Conservation (phyloP, 345 rosid species). For the Cardiospermum halicacabum region DNA sequence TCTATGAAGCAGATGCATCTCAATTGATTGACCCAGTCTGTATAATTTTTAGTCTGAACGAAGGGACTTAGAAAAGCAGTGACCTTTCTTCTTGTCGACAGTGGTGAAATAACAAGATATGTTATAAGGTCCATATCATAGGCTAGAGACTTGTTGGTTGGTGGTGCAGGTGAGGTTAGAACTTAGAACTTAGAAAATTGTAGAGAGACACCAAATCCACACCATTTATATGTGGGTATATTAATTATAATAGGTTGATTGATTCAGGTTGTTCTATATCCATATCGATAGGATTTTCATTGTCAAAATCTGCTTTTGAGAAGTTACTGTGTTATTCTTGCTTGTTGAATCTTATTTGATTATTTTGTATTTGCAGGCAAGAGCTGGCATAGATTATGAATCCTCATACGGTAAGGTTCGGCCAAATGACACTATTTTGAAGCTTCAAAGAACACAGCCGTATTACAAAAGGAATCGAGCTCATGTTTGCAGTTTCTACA, state of each 20-base stretch:
- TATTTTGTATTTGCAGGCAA: slow-evolving; percentile 49
- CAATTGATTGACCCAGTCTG: background rate
- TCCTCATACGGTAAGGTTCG: slow-evolving; percentile 90
- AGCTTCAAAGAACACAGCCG: slow-evolving; percentile 92
- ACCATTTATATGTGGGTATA: too few relatives aligned
- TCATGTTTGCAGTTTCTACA: slow-evolving; percentile 92
- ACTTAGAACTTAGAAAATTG: too few relatives aligned
- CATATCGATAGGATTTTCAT: too few relatives aligned
- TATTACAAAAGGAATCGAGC: slow-evolving; percentile 91
- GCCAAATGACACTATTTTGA: slow-evolving; percentile 84
- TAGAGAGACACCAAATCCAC: too few relatives aligned
- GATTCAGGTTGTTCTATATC: too few relatives aligned
- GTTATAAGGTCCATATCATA: too few relatives aligned
- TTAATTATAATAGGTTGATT: too few relatives aligned
- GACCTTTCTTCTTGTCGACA: background rate
- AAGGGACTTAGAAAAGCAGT: background rate
- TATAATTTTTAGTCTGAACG: background rate
- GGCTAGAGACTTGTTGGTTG: too few relatives aligned
- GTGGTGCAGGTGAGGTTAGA: too few relatives aligned
- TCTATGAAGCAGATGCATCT: background rate
- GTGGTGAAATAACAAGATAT: too few relatives aligned
- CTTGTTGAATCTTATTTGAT: background rate
- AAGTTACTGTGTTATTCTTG: too few relatives aligned
- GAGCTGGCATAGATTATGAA: slow-evolving; percentile 95
- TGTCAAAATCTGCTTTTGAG: too few relatives aligned